Base-by-base conservation (phyloP, 2,329 filamentous ascomycete species). In the Lachnellula cervina region DNA sequence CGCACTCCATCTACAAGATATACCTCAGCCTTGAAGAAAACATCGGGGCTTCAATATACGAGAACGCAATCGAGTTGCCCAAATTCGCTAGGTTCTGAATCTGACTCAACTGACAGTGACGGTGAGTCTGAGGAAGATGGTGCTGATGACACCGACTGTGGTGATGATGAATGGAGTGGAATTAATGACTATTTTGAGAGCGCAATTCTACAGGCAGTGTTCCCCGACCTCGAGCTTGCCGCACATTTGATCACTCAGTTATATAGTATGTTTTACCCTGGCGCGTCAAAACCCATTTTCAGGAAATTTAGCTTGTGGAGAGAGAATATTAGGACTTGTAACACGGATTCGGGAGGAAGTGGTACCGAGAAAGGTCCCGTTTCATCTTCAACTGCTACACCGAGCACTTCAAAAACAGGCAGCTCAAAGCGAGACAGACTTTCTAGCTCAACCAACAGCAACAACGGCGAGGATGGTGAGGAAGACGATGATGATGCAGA, bases 71-170 rank as follows among this genome's bases (percentile, higher is more conserved):
- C 14, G 17, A n/a, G n/a, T n/a, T n/a, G n/a, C n/a, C n/a, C n/a
- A n/a, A n/a, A 40, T n/a, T 40, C n/a, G 9, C 28, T 4, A 6
- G 37, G 14, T 6, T 17, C 37, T 37, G 40, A 43, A 40, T 52
- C 47, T 2, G 49, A 52, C 35, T 52, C 47, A 37, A 48, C 49
- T 35, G 54, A 51, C 16, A 56, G 54, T 56, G 43, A 43, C 16
- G 45, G 54, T 34, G 54, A 52, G 19, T 54, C 52, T 9, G 54
- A 56, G n/a, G 54, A 52, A 25, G 54, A 56, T 43, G 48, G 54
- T 32, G 34, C 25, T 32, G 16, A 34, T 32, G 48, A 46, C 5
- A 40, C 14, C 8, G 49, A 49, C 17, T 43, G 34, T 19, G 19
- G 9, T 17, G 47, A 51, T 35, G 49, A 49, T 48, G 43, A 52